A percentile compares a stretch with the other conserved stretches of the same genome.
Conservation (phyloP, 768 basidiomycete genomes). For the Russula virescens region DNA sequence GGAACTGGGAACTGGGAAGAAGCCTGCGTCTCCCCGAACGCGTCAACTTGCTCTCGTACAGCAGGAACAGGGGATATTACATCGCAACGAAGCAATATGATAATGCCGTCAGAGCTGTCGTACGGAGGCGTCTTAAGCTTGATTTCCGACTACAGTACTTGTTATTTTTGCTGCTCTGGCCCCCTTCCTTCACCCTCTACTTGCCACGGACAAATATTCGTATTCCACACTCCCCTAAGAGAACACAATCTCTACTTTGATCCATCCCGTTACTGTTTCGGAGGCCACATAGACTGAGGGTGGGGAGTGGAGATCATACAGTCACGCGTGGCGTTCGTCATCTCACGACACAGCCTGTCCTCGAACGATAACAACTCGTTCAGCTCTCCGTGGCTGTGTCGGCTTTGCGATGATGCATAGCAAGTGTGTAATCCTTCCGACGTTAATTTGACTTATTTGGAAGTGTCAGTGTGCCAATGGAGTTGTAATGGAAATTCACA, state of each 20-base stretch:
- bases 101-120: not conserved
- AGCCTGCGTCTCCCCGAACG: not conserved
- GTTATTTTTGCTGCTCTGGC: not conserved
- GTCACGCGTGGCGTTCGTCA: not conserved
- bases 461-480: not conserved
- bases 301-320: not conserved
- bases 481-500: not conserved
- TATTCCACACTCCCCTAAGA: not conserved
- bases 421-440: not conserved
- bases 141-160: not conserved
- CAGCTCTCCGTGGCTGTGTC: not conserved
- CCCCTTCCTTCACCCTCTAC: not conserved
- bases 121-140: not conserved
- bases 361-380: not conserved
- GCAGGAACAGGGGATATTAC: not conserved
- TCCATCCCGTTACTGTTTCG: not conserved
- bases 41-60: not conserved
- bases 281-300: not conserved
- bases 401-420: not conserved
- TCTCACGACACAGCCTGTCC: not conserved
- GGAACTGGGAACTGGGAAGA: not conserved
- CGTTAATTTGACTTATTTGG: not conserved
- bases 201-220: not conserved
- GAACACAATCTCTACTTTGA: not conserved
- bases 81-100: not conserved